These are phyloP conservation scores for Dryadomyces sulphureus DNA, from an alignment of 2,329 filamentous ascomycete genomes.

Conservation along the genomic window DNA sequence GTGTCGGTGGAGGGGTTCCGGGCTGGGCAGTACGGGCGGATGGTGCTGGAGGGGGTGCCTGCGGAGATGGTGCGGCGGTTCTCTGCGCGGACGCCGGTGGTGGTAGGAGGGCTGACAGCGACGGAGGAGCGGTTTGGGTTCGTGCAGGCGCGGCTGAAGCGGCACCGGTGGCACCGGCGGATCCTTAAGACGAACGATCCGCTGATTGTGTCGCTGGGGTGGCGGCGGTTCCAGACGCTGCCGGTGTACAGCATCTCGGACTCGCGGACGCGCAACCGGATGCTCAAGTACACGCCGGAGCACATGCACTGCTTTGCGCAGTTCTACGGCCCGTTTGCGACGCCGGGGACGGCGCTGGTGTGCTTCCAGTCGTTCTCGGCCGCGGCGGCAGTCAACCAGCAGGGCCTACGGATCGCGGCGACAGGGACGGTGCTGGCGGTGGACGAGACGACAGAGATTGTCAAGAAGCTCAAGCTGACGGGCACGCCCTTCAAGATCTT, in stretches of 20 bases:
- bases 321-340: constrained; percentile 87
- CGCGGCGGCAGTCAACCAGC: constrained; percentile 41
- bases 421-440: constrained; percentile 89
- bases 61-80: constrained; percentile 81
- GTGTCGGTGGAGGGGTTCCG: constrained; percentile 77
- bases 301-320: constrained; percentile 98
- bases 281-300: constrained; percentile 98
- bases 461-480: constrained; percentile 88
- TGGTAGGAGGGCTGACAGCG: constrained; percentile 80
- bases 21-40: constrained; percentile 83
- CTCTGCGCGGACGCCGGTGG: constrained; percentile 65
- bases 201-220: constrained; percentile 90
- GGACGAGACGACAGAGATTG: constrained; percentile 90
- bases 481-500: constrained; percentile 79
- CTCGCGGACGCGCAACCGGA: constrained; percentile 81
- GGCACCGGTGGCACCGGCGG: constrained; percentile 97
- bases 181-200: constrained; percentile 98
- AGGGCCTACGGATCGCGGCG: constrained; percentile 81
- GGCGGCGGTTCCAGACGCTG: constrained; percentile 85
- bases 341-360: constrained; percentile 90
- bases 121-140: constrained; percentile 95
- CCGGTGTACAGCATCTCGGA: constrained; percentile 94
- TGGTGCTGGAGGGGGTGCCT: constrained; percentile 78
- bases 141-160: constrained; percentile 90
- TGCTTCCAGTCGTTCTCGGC: constrained; percentile 82